Evolutionary conservation across 2,329 filamentous ascomycete genomes (phyloP), one percentile per base, ranked within the genome.

Genomic region (Pestalotiopsis sp.): DNA sequence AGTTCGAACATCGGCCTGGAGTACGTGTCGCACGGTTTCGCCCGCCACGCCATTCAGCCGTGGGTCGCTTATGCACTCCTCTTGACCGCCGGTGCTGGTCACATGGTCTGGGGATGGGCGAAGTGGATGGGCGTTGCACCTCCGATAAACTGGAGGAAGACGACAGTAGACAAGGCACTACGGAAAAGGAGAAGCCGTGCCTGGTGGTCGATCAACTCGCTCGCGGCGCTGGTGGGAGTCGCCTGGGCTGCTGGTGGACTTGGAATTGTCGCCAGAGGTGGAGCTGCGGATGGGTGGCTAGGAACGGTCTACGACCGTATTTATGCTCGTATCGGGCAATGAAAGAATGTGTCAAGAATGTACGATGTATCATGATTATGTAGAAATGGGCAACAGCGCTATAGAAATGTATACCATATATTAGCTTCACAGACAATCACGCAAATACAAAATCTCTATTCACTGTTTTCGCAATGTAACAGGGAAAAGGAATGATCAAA

Each of bases 21-120:
- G 13, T 98, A 93, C 78, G 91, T 98, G 7, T 89, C 91, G 13
- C 95, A 98, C 80, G 93, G 93, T 2, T 96, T 98, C 76, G 90
- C 92, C 38, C 86, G 88, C 14, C 91, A 93, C 75, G 90, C 91
- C 0, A 72, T 85, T 1, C 78, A 91, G 9, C 89, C 92, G n/a
- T 92, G 90, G 78, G 73, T 86, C 1, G 91, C 92, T 1, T 97
- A 97, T 78, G 75, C 83, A 1, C 86, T 90, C 1, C 83, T 98
- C 63, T 83, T 97, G 6, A 83, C 82, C 17, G 81, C 91, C 0
- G 92, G 90, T 0, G 90, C 88, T 27, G 93, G 90, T 69, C 95
- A 98, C 82, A 90, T 95, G 78, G 88, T 93, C 7, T 97, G 94
- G 89, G 95, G 95, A 2, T 89, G 90, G 81, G 93, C 93, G n/a